Base-by-base conservation (phyloP, 2,329 filamentous ascomycete genomes). In the Calonectria crousiana region DNA sequence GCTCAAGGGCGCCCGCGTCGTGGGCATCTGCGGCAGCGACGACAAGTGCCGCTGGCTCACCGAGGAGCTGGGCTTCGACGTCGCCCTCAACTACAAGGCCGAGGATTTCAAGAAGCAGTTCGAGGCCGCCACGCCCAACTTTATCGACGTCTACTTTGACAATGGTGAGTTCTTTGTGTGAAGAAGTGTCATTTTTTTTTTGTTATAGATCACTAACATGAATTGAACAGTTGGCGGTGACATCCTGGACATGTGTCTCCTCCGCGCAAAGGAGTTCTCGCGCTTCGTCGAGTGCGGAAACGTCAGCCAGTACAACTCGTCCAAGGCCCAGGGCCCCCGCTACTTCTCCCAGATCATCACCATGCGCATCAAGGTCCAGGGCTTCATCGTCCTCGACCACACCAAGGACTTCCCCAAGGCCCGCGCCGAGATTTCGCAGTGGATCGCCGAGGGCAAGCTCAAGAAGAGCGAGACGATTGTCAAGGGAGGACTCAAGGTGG, bases 351-450 rank as follows among this genome's bases (percentile, higher is more conserved):
- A 89, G 85, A 86, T 90, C 73, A 85, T 90, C 62, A 83, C 85
- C 6, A 91, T 90, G 87, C 85, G 90, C 74, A 89, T 92, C 81
- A 89, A 85, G 72, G 90, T 95, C 87, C 89, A 93, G 84, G 93
- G 93, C 0, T 95, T 96, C 84, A 93, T 96, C 76, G 90, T 95
- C 51, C 90, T 94, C 69, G 94, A 96, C 82, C 95, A 89, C 79
- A 84, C 83, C 10, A 86, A 89, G 72, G 88, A 93, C 81, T 94
- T 90, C 81, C 81, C 88, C 0, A 81, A 85, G 53, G 94, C 93
- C 0, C 84, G 89, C 72, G 87, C 89, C 81, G 88, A 95, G 78
- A 85, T 96, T n/a, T 89, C 89, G 1, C 84, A 90, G 77, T 95
- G 94, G 93, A 83, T 95, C 28, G 86, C 86, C 0, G 91, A 95